Conservation (phyloP, 202 grass and related monocot genomes). For the Saccharum hybrid region DNA sequence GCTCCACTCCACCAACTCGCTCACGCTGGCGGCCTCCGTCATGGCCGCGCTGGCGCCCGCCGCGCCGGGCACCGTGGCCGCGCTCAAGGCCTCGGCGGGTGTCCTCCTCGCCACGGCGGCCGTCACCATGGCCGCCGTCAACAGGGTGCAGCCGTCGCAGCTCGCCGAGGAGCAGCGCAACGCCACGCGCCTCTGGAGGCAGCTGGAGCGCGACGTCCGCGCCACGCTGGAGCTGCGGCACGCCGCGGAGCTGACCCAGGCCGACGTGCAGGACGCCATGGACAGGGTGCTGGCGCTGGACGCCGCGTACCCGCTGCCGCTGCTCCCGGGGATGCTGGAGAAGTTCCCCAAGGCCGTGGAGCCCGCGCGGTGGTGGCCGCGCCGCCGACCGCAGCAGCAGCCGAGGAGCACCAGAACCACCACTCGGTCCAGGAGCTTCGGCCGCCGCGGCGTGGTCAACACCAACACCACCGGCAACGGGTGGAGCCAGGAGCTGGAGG, state of each 20-base stretch:
- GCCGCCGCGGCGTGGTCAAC: not conserved
- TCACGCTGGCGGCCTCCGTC: constrained; percentile 53
- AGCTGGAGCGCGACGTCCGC: constrained; percentile 61
- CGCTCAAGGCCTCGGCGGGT: constrained; percentile 38
- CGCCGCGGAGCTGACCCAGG: not conserved
- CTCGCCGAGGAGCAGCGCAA: constrained; percentile 86
- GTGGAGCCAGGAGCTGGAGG: constrained; percentile 66
- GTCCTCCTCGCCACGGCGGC: constrained; percentile 46
- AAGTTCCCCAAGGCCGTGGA: constrained; percentile 62
- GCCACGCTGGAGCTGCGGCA: not conserved
- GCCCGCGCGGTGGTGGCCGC: constrained; percentile 73
- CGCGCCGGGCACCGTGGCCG: constrained; percentile 32
- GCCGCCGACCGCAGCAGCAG: not conserved
- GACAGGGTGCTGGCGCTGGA: constrained; percentile 67
- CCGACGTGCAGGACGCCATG: constrained; percentile 54
- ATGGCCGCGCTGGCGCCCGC: constrained; percentile 63
- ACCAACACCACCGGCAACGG: constrained; percentile 6
- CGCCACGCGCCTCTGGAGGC: constrained; percentile 61
- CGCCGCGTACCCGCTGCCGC: constrained; percentile 61
- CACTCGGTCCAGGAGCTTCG: not conserved
- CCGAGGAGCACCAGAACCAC: not conserved
- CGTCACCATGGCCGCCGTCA: constrained; percentile 58
- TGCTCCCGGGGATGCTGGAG: constrained; percentile 68
- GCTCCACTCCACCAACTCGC: constrained; percentile 76
- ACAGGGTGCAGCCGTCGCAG: constrained; percentile 80